These are phyloP conservation scores for Amphibolis antarctica DNA, from an alignment of 106 monocot genomes.

Conservation along the genomic window DNA sequence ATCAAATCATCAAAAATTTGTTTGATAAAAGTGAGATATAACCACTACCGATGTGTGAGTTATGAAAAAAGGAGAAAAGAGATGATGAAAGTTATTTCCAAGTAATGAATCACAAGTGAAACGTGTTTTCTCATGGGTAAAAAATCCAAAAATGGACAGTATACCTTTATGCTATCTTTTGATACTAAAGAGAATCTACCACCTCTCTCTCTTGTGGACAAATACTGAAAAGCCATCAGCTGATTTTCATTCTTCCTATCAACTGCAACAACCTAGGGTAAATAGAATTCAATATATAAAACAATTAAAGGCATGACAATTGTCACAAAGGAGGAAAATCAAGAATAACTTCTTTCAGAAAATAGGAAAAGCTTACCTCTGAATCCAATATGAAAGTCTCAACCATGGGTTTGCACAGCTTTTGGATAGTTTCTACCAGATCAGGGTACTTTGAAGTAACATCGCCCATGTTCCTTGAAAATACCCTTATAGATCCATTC, in stretches of 20 bases:
- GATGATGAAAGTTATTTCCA: background rate
- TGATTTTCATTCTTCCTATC: conserved; percentile 61
- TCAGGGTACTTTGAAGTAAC: conserved; percentile 75
- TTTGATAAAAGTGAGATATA: too few relatives aligned
- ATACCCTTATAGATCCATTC: conserved; percentile 74
- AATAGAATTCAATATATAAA: background rate
- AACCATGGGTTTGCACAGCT: conserved; percentile 32
- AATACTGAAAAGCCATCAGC: conserved; percentile 81
- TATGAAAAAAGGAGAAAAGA: too few relatives aligned
- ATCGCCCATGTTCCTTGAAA: conserved; percentile 84
- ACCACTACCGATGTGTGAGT: too few relatives aligned
- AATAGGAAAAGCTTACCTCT: conserved; percentile 40
- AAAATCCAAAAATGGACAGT: background rate
- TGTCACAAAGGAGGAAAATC: background rate
- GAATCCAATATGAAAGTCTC: conserved; percentile 77
- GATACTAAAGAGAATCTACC: conserved; percentile 43
- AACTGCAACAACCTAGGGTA: conserved; percentile 69
- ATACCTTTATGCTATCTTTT: conserved; percentile 59
- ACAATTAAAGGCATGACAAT: background rate
- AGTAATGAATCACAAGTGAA: background rate
- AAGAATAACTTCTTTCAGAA: background rate
- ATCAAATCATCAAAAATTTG: too few relatives aligned
- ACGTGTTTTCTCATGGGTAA: background rate
- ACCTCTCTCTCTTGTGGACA: conserved; percentile 84
- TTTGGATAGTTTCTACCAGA: conserved; percentile 56